Evolutionary conservation across 202 grass and related monocot genomes (phyloP), one percentile per base, ranked within the genome.

Genomic region (Setaria italica): DNA sequence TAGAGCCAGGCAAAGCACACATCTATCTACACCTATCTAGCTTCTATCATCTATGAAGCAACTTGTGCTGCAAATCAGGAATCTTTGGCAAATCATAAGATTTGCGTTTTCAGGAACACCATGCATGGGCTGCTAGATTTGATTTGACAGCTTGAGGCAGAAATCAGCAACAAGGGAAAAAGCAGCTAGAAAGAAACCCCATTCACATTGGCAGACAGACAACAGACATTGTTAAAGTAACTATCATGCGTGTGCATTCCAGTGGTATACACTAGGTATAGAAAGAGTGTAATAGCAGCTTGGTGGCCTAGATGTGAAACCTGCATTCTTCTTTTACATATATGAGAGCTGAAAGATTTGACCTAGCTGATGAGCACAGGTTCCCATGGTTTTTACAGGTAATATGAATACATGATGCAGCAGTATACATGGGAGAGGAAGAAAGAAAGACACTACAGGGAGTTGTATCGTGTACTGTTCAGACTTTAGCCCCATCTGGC

Each of bases 401-500:
- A 43, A 30, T 60, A 84, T 53, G 43, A 46, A 46, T 41, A 11
- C 45, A 47, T 48, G 46, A 48, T 34, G 47, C 13, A 9, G 25
- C 46, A 72, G 60, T 5, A 64, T 7, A 7, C 25, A 64, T 64
- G 25, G 25, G n/a, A n/a, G 39, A 82, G n/a, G 74, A 49, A 34
- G 55, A 13, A 46, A 39, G 7, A n/a, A 67, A 53, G 3, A 34
- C 55, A 60, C 53, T 60, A 35, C 39, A 82, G 10, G 41, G 80
- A 82, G 69, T 55, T 67, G 54, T 29, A 46, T 53, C 29, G 51
- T 57, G 10, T 14, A 84, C 60, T 76, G 84, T 84, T 70, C 80
- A 30, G 34, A 49, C 62, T 80, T 84, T 87, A 75, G 82, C 59
- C 64, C 64, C 89, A 90, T 87, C 81, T 88, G 13, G 63, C 64